These are phyloP conservation scores for Peltaster fructicola DNA, from an alignment of 2,329 filamentous ascomycete genomes.

Conservation along the genomic window DNA sequence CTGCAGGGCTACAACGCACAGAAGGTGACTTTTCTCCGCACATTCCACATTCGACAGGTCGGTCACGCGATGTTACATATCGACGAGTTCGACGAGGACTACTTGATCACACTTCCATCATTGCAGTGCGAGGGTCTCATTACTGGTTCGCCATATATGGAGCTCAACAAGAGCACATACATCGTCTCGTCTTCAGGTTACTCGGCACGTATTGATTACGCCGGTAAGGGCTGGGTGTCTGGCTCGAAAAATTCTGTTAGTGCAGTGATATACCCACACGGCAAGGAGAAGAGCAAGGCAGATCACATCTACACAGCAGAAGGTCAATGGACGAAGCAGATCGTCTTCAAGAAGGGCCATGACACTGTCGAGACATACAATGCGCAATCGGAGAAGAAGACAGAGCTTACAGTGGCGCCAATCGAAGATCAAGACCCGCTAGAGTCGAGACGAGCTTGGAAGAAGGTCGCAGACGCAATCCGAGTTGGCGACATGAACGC, in stretches of 20 bases:
- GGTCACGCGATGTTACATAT: slow-evolving; percentile 74
- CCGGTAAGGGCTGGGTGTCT: slow-evolving; percentile 81
- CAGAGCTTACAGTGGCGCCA: slow-evolving; percentile 52
- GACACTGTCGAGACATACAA: slow-evolving; percentile 27
- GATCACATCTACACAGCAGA: slow-evolving; percentile 63
- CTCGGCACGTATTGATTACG: slow-evolving; percentile 81
- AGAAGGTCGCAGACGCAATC: slow-evolving; percentile 67
- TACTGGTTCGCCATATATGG: slow-evolving; percentile 71
- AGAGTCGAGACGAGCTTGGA: slow-evolving; percentile 78
- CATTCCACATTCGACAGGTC: slow-evolving; percentile 65
- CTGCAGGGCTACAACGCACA: slow-evolving; percentile 82
- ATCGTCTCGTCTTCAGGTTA: slow-evolving; percentile 78
- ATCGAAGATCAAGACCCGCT: slow-evolving; percentile 69
- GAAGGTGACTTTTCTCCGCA: slow-evolving; percentile 84
- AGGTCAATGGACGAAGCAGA: slow-evolving; percentile 78
- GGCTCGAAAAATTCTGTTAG: slow-evolving; percentile 89
- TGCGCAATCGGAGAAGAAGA: slow-evolving; percentile 32
- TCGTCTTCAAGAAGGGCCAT: slow-evolving; percentile 55
- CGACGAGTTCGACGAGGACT: slow-evolving; percentile 48
- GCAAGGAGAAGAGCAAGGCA: slow-evolving; percentile 40
- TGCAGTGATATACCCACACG: slow-evolving; percentile 53
- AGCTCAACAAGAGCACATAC: slow-evolving; percentile 69
- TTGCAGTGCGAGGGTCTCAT: slow-evolving; percentile 91
- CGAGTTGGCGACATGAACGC: slow-evolving; percentile 67
- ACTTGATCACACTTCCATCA: slow-evolving; percentile 78